A percentile compares a stretch with the other conserved stretches of the same genome.
Evolutionary conservation across 768 basidiomycete species (phyloP).

Genomic region (Trametes cingulata): DNA sequence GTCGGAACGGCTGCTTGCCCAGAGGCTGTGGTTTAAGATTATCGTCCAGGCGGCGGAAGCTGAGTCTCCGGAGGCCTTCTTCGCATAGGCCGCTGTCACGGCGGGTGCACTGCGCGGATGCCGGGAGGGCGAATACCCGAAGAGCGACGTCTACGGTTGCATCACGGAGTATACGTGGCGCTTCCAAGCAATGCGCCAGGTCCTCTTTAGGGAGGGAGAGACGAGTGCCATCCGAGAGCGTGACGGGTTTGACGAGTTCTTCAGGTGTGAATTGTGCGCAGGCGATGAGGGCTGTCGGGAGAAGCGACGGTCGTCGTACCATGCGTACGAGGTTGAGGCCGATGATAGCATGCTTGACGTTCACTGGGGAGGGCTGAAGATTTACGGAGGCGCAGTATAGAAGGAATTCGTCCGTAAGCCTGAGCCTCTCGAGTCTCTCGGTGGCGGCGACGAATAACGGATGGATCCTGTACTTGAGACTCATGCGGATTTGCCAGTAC

Average conservation of each 20-base stretch:
- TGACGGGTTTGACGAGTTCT: background rate
- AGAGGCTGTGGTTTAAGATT: background rate
- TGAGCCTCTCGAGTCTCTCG: too few relatives aligned
- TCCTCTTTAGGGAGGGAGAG: background rate
- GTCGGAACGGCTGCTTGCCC: background rate
- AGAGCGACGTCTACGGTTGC: background rate
- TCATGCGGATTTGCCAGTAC: too few relatives aligned
- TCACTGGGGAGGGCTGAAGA: background rate
- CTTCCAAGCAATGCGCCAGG: background rate
- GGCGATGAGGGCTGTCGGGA: background rate
- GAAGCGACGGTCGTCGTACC: background rate
- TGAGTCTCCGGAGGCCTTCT: background rate
- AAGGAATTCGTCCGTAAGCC: too few relatives aligned
- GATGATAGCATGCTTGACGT: background rate
- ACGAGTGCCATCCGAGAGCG: background rate
- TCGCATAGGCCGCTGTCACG: background rate
- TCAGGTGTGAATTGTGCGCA: background rate
- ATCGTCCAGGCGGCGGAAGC: background rate
- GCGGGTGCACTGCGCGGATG: background rate
- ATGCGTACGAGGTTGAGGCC: background rate
- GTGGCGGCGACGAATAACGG: too few relatives aligned
- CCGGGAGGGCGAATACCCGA: background rate
- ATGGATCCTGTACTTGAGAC: too few relatives aligned
- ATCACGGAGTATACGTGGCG: background rate
- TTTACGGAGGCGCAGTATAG: too few relatives aligned